Base-by-base conservation (phyloP, 805 yeast genomes). In the Saturnispora gosingensis region DNA sequence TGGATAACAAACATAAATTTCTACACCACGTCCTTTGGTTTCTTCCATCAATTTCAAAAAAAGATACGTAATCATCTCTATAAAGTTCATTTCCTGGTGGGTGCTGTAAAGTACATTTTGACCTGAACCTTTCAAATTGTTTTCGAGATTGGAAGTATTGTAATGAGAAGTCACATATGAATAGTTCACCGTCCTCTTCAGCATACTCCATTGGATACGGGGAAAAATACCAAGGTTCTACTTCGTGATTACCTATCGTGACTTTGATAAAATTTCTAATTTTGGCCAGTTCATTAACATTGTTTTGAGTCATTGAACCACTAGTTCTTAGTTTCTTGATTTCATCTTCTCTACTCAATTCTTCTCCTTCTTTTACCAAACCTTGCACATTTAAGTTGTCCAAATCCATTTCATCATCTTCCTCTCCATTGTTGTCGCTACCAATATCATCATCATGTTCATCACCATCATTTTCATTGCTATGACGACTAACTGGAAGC, bases 31-130 rank as follows among this genome's bases (percentile, higher is more conserved):
- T 85, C 57, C 98, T 75, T 70, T 93, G 99, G 58, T 86, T 85
- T 53, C 97, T 74, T 10, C 99, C 99, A 68, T 93, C 99, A 56
- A 93, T 90, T 66, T 93, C 99, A 75, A 91, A 93, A 65, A 93
- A 93, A 16, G 97, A 87, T 39, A 93, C 91, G 59, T 83, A 81
- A 47, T 85, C 90, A 66, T 93, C 98, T 47, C 99, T 74, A 67
- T 93, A 93, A 22, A 93, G 90, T 63, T 93, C 99, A 69, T 93
- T 93, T 0, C 99, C 99, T 0, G 99, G 99, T 1, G 99, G 99
- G 62, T 91, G 98, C 64, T 84, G 81, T 69, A 93, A 73, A 1
- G 95, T 83, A 65, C 95, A 86, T 64, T 93, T 93, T 27, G 80
- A 67, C 62, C 98, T 75, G 70, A 88, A 93, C 56, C 99, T 74